Conservation (phyloP, 306 rosid species). For the Ammopiptanthus mongolicus region DNA sequence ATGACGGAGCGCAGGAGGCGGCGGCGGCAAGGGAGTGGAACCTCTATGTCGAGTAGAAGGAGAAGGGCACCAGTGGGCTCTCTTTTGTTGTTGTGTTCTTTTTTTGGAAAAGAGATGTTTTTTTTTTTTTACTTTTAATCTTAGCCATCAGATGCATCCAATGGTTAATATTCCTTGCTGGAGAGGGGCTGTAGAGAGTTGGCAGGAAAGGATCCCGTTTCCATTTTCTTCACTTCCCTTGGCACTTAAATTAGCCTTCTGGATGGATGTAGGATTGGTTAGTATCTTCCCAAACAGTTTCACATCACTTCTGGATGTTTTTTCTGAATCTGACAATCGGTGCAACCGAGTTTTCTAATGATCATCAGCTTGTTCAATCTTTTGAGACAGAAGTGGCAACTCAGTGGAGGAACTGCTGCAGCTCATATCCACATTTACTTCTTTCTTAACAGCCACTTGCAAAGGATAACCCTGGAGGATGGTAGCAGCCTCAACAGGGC, state of each 20-base stretch:
- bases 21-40: too few relatives aligned
- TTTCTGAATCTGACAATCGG: slow-evolving; percentile 55
- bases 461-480: slow-evolving; percentile 50
- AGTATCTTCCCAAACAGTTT: slow-evolving; percentile 90
- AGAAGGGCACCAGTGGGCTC: too few relatives aligned
- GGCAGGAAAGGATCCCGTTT: too few relatives aligned
- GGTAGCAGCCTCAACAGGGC: slow-evolving; percentile 35
- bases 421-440: slow-evolving; percentile 40
- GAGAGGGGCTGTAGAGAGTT: too few relatives aligned
- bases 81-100: too few relatives aligned
- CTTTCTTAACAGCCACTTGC: slow-evolving; percentile 36
- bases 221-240: slow-evolving; percentile 49
- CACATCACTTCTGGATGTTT: slow-evolving; percentile 67
- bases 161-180: too few relatives aligned
- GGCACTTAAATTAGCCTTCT: slow-evolving; percentile 36
- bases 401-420: slow-evolving; percentile 38
- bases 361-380: slow-evolving; percentile 31
- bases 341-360: slow-evolving; percentile 21
- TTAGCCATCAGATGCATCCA: too few relatives aligned
- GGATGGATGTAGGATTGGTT: slow-evolving; percentile 48
- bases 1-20: too few relatives aligned
- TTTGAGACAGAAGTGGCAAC: slow-evolving; percentile 47
- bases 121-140: too few relatives aligned
- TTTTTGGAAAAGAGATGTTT: too few relatives aligned
- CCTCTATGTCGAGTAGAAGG: too few relatives aligned